Conservation (phyloP, 768 basidiomycete genomes). For the Psilocybe azurescens region DNA sequence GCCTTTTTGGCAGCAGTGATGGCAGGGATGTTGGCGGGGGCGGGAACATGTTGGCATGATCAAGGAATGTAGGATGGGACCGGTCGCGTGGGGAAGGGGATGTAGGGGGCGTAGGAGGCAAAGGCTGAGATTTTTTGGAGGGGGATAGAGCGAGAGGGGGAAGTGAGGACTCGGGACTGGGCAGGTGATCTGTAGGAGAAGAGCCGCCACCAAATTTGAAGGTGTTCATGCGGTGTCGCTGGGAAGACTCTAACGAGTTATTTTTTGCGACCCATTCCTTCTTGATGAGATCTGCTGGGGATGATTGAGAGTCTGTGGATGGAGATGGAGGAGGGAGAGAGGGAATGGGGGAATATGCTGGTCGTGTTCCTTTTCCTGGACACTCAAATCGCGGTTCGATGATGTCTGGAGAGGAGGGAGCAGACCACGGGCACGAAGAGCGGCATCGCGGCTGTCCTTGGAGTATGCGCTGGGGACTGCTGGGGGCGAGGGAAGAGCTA, state of each 20-base stretch:
- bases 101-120: no score
- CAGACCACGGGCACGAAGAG: neutral
- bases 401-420: neutral
- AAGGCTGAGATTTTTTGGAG: no score
- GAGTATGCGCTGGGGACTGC: neutral
- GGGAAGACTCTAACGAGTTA: neutral
- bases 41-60: no score
- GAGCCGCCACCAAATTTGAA: conserved; percentile 1
- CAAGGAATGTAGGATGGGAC: no score
- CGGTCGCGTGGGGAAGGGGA: neutral
- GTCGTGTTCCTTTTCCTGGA: no score
- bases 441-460: neutral
- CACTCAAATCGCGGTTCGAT: no score
- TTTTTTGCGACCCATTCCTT: conserved; percentile 1
- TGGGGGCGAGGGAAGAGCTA: neutral
- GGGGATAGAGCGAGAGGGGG: no score
- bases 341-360: no score
- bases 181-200: neutral
- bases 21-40: neutral
- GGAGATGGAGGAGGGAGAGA: neutral
- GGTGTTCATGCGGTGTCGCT: neutral
- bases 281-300: conserved; percentile 3
- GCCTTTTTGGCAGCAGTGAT: conserved; percentile 4
- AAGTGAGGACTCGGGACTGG: neutral
- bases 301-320: neutral